These are phyloP conservation scores for Phylloporus rhodoxanthus DNA, from an alignment of 768 basidiomycete species.

Conservation along the genomic window DNA sequence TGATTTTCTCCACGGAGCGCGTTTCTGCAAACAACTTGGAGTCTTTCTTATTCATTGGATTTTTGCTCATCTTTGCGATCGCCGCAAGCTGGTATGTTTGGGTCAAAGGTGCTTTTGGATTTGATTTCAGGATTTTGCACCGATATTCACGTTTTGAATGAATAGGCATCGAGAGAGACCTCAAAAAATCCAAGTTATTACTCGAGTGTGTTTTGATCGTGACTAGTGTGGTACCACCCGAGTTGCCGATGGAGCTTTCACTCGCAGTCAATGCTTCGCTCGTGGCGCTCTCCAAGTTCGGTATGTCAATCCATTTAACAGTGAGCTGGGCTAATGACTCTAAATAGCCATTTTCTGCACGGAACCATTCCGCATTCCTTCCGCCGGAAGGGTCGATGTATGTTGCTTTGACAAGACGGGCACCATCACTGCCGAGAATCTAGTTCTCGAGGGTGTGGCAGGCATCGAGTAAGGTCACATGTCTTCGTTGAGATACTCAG, in stretches of 20 bases:
- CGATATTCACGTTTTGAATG: slow-evolving; percentile 3
- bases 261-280: slow-evolving; percentile 94
- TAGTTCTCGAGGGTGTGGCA: slow-evolving; percentile 90
- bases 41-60: slow-evolving; percentile 96
- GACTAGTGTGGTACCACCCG: slow-evolving; percentile 96
- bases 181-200: slow-evolving; percentile 92
- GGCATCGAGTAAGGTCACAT: slow-evolving; percentile 73
- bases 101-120: slow-evolving; percentile 68
- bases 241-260: slow-evolving; percentile 95
- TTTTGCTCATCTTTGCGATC: slow-evolving; percentile 94
- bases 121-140: not conserved
- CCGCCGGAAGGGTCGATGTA: slow-evolving; percentile 91
- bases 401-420: slow-evolving; percentile 99
- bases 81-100: slow-evolving; percentile 99
- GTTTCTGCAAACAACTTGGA: slow-evolving; percentile 95
- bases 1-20: slow-evolving; percentile 98
- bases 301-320: slow-evolving; percentile 39
- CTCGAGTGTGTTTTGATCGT: slow-evolving; percentile 95
- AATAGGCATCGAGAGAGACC: slow-evolving; percentile 79
- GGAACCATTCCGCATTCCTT: slow-evolving; percentile 97
- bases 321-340: not conserved
- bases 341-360: slow-evolving; percentile 92
- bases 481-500: not conserved
- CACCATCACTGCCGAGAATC: slow-evolving; percentile 92
- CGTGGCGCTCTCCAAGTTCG: slow-evolving; percentile 87